These are phyloP conservation scores for Trichoderma cornu-damae DNA, from an alignment of 2,329 filamentous ascomycete genomes.

Conservation along the genomic window DNA sequence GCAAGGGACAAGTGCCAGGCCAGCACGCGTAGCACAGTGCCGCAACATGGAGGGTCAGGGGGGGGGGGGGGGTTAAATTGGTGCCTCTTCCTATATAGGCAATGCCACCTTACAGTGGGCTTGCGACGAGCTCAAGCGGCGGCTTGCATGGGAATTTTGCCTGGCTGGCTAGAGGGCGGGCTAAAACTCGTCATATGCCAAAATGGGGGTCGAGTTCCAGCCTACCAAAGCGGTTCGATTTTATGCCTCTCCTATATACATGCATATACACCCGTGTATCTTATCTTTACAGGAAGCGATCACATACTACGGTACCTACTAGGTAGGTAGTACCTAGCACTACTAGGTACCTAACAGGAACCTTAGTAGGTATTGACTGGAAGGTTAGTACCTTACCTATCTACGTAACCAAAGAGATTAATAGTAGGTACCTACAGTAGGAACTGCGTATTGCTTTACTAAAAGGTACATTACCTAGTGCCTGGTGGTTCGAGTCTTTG, in stretches of 20 bases:
- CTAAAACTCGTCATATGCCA: not conserved
- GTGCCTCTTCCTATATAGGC: conserved; percentile 13
- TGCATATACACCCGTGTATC: not conserved
- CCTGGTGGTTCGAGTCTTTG: too few species aligned
- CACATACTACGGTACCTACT: too few species aligned
- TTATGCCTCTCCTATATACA: conserved; percentile 4
- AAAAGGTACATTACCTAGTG: too few species aligned
- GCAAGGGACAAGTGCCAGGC: conserved; percentile 15
- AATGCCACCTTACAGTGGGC: conserved; percentile 7
- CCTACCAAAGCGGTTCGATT: not conserved
- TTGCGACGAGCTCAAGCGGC: not conserved
- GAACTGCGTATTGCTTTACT: too few species aligned
- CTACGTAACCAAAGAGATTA: too few species aligned
- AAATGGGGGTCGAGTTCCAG: not conserved
- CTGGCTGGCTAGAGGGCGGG: conserved; percentile 4
- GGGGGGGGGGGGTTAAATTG: conserved; percentile 4
- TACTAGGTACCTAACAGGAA: too few species aligned
- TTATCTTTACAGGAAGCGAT: too few species aligned
- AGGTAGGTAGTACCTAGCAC: too few species aligned
- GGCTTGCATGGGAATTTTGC: conserved; percentile 2
- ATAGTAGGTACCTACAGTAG: too few species aligned
- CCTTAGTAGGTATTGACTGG: too few species aligned
- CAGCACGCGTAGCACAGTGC: conserved; percentile 14
- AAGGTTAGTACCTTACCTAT: too few species aligned
- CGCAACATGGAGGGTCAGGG: conserved; percentile 6